Base-by-base conservation (phyloP, 2,329 filamentous ascomycete genomes). In the Fusarium sp. region DNA sequence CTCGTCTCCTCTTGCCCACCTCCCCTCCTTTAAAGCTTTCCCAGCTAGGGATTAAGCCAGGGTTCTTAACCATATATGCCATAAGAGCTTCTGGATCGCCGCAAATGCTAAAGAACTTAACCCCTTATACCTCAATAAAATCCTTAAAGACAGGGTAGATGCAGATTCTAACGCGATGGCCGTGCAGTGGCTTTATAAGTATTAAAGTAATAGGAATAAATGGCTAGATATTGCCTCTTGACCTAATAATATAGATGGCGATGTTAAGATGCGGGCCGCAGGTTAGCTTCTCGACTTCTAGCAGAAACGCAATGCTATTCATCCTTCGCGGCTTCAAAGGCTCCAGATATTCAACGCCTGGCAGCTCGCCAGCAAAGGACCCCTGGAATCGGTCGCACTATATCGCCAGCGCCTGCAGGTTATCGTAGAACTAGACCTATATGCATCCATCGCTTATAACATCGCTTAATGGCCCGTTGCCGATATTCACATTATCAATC, bases 91-190 rank as follows among this genome's bases (percentile, higher is more conserved):
- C 83, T 0, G 88, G 88, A 60, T 90, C 86, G 6, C 88, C 88
- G 7, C 88, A 88, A 21, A 90, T 89, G 19, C 82, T 82, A 75
- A 86, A 90, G 75, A 90, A 90, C 64, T 89, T 88, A 12, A 90
- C 76, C 0, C 85, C 86, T 28, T 86, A 82, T 7, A 82, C 80
- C 46, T 84, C 80, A n/a, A 90, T 86, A 46, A 90, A 89, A 7
- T 85, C 80, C 58, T 86, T 83, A 74, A 90, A 90, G 10, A 84
- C 82, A 18, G 82, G 74, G 73, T 90, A 88, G 2, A 89, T 90
- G 30, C 88, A 88, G 12, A 90, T 80, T 9, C 89, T 85, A 4
- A 90, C 86, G 15, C 88, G 85, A 74, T 90, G 88, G 5, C 86
- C 85, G 64, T 86, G 80, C 0, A 78, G 77, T 6, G 75, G 61